Base-by-base conservation (phyloP, 495 filamentous ascomycete genomes). In the Penicillium steckii region DNA sequence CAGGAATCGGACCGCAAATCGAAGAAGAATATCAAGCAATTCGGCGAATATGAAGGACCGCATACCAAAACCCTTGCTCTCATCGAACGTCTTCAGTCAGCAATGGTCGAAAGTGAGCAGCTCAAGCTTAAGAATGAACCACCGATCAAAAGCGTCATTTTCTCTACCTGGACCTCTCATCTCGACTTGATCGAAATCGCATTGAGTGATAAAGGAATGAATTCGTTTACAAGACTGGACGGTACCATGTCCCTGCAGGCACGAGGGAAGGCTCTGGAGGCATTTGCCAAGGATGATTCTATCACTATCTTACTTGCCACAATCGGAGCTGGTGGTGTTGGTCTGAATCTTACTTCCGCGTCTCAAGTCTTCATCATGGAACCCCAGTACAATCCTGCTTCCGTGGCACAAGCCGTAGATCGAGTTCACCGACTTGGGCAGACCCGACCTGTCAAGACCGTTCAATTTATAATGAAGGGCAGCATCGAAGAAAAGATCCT, bases 401-500 rank as follows among this genome's bases (percentile, higher is more conserved):
- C 91, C 0, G 92, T 97, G 57, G 90, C 91, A 4, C 94, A 98
- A 66, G 94, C 94, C 3, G 78, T 98, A 7, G 94, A 98, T 60
- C 89, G 94, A 37, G 87, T 98, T 21, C 94, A 98, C 65, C 86
- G 94, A 15, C 78, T 98, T 17, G 94, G 94, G 1, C 94, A 98
- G 73, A 93, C 80, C 60, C 79, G 93, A 7, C 79, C 85, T 22
- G 94, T 98, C 3, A 80, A 79, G 8, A 95, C 88, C 1, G 82
- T 85, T 12, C 82, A 91, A 29, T 97, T 86, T 67, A 85, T 97
- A 67, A 97, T 97, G 90, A 79, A 78, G 24, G 74, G 79, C 50
- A 95, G 89, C 59, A 95, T 98, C 47, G 94, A 98, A 69, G 89
- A 95, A 74, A 94, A 91, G 76, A 95, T 98, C 78, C 73, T 95